Percentiles rank a stretch among this genome's conserved stretches.
These are phyloP conservation scores for Pyrenula aspistea DNA, from an alignment of 495 filamentous ascomycete genomes.

Conservation along the genomic window DNA sequence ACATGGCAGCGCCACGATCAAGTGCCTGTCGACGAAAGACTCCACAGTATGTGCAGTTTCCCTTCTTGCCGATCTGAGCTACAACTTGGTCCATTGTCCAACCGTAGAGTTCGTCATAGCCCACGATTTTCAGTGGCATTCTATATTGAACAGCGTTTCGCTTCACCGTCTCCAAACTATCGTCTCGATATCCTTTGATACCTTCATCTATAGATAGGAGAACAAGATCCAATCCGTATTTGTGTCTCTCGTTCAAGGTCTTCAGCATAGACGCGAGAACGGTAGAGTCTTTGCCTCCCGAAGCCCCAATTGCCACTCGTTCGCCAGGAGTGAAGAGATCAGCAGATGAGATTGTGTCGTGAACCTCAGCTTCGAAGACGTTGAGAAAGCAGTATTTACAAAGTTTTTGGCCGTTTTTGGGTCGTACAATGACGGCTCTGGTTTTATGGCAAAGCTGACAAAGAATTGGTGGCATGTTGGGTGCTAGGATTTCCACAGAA, in stretches of 20 bases:
- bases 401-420: constrained; percentile 85
- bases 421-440: constrained; percentile 80
- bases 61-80: constrained; percentile 89
- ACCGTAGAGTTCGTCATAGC: constrained; percentile 89
- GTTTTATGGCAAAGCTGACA: constrained; percentile 66
- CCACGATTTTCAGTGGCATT: constrained; percentile 81
- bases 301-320: constrained; percentile 86
- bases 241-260: constrained; percentile 80
- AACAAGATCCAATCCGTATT: constrained; percentile 76
- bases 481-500: no score
- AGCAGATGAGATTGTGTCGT: constrained; percentile 75
- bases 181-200: constrained; percentile 92
- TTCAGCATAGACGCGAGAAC: constrained; percentile 91
- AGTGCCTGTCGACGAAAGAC: constrained; percentile 92
- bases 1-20: constrained; percentile 76
- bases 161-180: constrained; percentile 92
- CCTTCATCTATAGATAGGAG: constrained; percentile 92
- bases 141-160: constrained; percentile 80
- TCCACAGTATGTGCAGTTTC: constrained; percentile 97
- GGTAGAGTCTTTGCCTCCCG: constrained; percentile 94
- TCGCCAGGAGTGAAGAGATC: constrained; percentile 75
- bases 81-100: constrained; percentile 99
- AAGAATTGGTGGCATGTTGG: constrained; percentile 40
- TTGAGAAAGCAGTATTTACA: constrained; percentile 79
- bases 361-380: constrained; percentile 85